Evolutionary conservation across 2,329 filamentous ascomycete species (phyloP).

Genomic region (Colletotrichum tamarilloi): DNA sequence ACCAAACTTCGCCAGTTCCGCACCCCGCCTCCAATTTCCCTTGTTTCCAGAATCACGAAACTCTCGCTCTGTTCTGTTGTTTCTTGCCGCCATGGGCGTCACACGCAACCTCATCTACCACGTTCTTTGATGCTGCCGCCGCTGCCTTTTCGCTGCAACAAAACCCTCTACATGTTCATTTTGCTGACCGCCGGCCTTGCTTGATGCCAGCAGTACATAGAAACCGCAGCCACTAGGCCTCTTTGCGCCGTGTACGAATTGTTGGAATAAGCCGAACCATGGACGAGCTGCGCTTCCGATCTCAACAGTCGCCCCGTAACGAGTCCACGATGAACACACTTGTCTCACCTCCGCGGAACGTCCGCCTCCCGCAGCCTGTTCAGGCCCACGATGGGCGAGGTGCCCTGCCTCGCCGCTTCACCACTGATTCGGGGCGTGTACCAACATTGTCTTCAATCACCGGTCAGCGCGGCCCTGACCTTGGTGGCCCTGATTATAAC

Average conservation of each 20-base stretch:
- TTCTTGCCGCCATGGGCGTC: slow-evolving; percentile 22
- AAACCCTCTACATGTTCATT: not conserved
- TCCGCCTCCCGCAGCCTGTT: slow-evolving; percentile 69
- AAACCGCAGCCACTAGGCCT: slow-evolving; percentile 43
- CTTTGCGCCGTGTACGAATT: slow-evolving; percentile 54
- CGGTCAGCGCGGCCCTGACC: slow-evolving; percentile 59
- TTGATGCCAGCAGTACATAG: slow-evolving; percentile 46
- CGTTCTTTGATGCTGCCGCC: not conserved
- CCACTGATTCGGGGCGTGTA: slow-evolving; percentile 87
- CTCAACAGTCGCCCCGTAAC: slow-evolving; percentile 80
- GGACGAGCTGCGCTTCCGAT: slow-evolving; percentile 84
- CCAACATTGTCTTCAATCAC: slow-evolving; percentile 77
- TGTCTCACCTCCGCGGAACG: slow-evolving; percentile 79
- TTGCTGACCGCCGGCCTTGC: slow-evolving; percentile 31
- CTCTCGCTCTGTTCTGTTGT: slow-evolving; percentile 19
- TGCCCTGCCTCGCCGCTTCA: slow-evolving; percentile 90
- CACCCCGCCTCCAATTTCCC: slow-evolving; percentile 34
- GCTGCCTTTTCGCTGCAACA: not conserved
- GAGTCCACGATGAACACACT: slow-evolving; percentile 81
- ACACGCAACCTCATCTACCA: not conserved
- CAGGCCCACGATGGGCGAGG: slow-evolving; percentile 75
- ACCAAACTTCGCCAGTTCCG: slow-evolving; percentile 28
- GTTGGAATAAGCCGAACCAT: slow-evolving; percentile 61
- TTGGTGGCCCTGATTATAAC: slow-evolving; percentile 61
- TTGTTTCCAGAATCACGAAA: slow-evolving; percentile 29